Conservation (phyloP, 2,329 filamentous ascomycete species). For the Fusarium coffeatum region DNA sequence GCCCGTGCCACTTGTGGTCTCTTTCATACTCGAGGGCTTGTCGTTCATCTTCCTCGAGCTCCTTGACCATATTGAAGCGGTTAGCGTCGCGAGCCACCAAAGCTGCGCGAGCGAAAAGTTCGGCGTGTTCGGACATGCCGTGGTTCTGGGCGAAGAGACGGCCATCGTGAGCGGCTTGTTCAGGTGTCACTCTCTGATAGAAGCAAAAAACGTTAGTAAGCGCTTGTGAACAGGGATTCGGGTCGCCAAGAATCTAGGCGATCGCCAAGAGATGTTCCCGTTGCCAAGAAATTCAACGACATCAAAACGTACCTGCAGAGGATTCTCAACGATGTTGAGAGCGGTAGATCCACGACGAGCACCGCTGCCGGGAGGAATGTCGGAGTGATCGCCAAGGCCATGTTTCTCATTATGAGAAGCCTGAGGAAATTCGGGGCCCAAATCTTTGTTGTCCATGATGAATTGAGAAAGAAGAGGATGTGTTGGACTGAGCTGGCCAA, state of each 20-base stretch:
- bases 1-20: slow-evolving; percentile 69
- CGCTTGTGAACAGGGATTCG: background rate
- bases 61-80: slow-evolving; percentile 43
- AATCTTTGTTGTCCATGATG: slow-evolving; percentile 23
- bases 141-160: slow-evolving; percentile 62
- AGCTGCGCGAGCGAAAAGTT: slow-evolving; percentile 54
- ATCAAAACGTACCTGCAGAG: slow-evolving; percentile 13
- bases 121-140: slow-evolving; percentile 61
- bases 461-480: background rate
- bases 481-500: background rate
- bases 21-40: slow-evolving; percentile 55
- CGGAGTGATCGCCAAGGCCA: background rate
- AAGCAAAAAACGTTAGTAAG: background rate
- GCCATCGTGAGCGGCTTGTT: slow-evolving; percentile 54
- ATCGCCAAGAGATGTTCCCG: background rate
- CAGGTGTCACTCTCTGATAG: slow-evolving; percentile 42
- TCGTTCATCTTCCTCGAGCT: slow-evolving; percentile 53
- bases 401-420: slow-evolving; percentile 22
- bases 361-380: background rate
- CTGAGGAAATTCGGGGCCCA: slow-evolving; percentile 18
- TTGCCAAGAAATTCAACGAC: background rate
- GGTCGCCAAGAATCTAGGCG: background rate
- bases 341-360: slow-evolving; percentile 23
- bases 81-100: slow-evolving; percentile 51
- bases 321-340: slow-evolving; percentile 25